Percentiles rank a stretch among this genome's conserved stretches.
These are phyloP conservation scores for Neonectria coccinea DNA, from an alignment of 2,329 filamentous ascomycete genomes.

Conservation along the genomic window DNA sequence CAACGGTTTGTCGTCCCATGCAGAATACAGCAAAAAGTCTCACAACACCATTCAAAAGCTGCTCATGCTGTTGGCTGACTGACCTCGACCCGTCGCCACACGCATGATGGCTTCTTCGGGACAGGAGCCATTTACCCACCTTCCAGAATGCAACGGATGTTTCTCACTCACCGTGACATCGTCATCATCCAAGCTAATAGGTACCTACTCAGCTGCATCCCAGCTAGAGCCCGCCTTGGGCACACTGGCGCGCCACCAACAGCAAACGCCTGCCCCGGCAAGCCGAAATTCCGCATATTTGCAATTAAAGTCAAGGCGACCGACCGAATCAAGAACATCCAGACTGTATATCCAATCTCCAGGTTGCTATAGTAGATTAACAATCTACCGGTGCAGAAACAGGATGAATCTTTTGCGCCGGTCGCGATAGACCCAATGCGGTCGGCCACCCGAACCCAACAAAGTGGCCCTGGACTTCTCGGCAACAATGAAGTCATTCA, in stretches of 20 bases:
- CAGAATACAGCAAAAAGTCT: not conserved
- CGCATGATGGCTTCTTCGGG: not conserved
- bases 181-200: not conserved
- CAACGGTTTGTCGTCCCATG: not conserved
- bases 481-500: conserved; percentile 15
- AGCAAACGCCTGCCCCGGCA: not conserved
- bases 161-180: not conserved
- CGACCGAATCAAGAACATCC: not conserved
- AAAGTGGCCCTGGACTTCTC: not conserved
- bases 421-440: not conserved
- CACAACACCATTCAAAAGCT: not conserved
- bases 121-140: not conserved
- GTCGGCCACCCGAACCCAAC: conserved; percentile 1
- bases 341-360: not conserved
- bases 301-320: conserved; percentile 8
- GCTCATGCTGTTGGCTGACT: no score
- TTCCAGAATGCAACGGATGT: not conserved
- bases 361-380: not conserved
- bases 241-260: conserved; percentile 17
- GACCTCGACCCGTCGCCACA: not conserved
- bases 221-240: conserved; percentile 9
- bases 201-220: not conserved
- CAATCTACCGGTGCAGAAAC: not conserved
- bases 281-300: conserved; percentile 2
- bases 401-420: not conserved